Evolutionary conservation across 805 yeast genomes (phyloP), one percentile per base, ranked within the genome.

Genomic region (Kuraishia cidri): DNA sequence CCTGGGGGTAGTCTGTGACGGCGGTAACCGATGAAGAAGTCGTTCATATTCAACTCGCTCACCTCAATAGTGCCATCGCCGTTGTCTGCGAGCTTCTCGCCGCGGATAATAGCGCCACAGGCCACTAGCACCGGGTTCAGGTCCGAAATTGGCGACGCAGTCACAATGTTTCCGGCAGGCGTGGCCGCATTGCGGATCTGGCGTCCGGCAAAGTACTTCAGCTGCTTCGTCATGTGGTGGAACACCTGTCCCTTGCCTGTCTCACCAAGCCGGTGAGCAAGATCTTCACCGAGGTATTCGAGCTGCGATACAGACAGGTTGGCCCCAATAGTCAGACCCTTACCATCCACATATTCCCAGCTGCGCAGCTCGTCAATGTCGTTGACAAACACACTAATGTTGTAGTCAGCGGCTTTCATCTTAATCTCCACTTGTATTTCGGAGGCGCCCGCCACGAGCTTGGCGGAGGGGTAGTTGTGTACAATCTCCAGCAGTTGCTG

Each of bases 101-200:
- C 53, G 6, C 59, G 55, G 6, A 66, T 44, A 1, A 46, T 43
- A 4, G 69, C 67, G 35, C 58, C 59, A 18, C 64, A 56, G 4
- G 67, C 59, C 8, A 64, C 66, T 31, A 66, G 47, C 5, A 64
- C 56, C 4, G 72, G 72, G 41, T 66, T 66, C 46, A 66, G 41
- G 41, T 66, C 72, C 1, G 72, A 61, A 36, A 66, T 66, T 14
- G 72, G 72, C 4, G 69, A 62, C 2, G 72, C 72, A 1, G 72
- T 66, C 13, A 65, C 69, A 28, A 66, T 64, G 27, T 63, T 63
- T 24, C 72, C 72, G 1, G 71, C 69, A 1, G 70, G 64, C 8
- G 70, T 65, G 11, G 70, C 72, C 6, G 64, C 70, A 37, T 66
- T 66, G 35, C 72, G 54, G 33, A 66, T 64, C 37, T 67, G 72